Base-by-base conservation (phyloP, 202 grass and related monocot species). In the Bolboschoenoplectus hybrid region DNA sequence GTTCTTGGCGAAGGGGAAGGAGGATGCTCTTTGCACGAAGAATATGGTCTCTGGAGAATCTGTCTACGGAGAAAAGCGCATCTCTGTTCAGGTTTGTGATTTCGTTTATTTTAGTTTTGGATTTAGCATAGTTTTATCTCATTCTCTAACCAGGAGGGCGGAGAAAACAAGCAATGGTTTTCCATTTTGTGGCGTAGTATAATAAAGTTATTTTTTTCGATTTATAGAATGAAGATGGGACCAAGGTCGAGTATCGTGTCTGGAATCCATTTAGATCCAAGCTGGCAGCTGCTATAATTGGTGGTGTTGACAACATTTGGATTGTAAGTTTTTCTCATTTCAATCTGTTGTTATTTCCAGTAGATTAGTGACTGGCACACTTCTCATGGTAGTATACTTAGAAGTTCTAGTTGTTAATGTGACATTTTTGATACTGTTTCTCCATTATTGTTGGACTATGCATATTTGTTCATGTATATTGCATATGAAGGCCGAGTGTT, bases 211-310 rank as follows among this genome's bases (percentile, higher is more conserved):
- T 47, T 38, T 50, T 72, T 69, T 32, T 10, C 0, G 14, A 2
- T 90, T 81, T 55, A 9, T 55, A 98, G 91, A 94, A 92, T 14
- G 96, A 96, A 52, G 93, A 98, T 68, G 86, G 68, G 13, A 85
- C 91, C 0, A 96, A 98, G 75, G 87, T 92, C 34, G 96, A 98
- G 6, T 98, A 98, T 85, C 84, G 96, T 83, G 73, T 98, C 0
- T 96, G 96, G 93, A 98, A 96, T 47, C 96, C 93, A 0, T 98
- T 95, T 86, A 88, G 96, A 6, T 98, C 96, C 2, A 98, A 98
- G 91, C 53, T 98, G 72, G 93, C 93, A 7, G 93, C 96, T 84
- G 93, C 96, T 0, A 91, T 95, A 13, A 87, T 98, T 1, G 93
- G 96, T 19, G 96, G 96, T 79, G 91, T 95, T 16, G 96, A 98